Percentiles rank a stretch among this genome's conserved stretches.
phyloP scores from a whole-genome alignment of 2,329 filamentous ascomycete genomes.

The Fusarium nodosum region DNA sequence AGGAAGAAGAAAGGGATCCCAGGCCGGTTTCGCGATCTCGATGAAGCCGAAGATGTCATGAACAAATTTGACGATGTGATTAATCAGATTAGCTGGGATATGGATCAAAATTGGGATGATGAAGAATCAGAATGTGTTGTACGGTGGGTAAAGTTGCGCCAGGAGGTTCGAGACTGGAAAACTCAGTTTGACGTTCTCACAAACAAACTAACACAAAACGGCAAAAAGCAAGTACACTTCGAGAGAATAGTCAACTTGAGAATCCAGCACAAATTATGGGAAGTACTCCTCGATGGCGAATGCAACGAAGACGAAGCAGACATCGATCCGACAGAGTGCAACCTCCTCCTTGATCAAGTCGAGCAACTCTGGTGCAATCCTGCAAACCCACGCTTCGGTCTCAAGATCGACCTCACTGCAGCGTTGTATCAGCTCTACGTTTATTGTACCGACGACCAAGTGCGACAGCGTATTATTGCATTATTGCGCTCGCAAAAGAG shows the following conservation, averaged over 20 bases:
- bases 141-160: slow-evolving; percentile 2
- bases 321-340: slow-evolving; percentile 12
- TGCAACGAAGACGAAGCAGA: background rate
- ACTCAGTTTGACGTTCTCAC: slow-evolving; percentile 1
- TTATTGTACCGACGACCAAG: background rate
- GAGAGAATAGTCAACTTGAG: slow-evolving; percentile 12
- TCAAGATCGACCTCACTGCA: slow-evolving; percentile 12
- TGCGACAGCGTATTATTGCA: slow-evolving; percentile 2
- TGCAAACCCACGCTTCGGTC: background rate
- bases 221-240: background rate
- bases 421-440: slow-evolving; percentile 21
- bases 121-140: slow-evolving; percentile 11
- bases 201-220: background rate
- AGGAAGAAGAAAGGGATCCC: background rate
- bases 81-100: slow-evolving; percentile 12
- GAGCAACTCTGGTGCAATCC: slow-evolving; percentile 17
- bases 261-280: slow-evolving; percentile 21
- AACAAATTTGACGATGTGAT: slow-evolving; percentile 18
- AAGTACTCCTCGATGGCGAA: background rate
- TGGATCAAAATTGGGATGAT: slow-evolving; percentile 19
- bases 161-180: slow-evolving; percentile 6
- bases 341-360: slow-evolving; percentile 1
- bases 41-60: slow-evolving; percentile 23
- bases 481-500: background rate
- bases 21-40: background rate